Conservation (phyloP, 2,329 filamentous ascomycete genomes). For the Aspergillus viridinutans region DNA sequence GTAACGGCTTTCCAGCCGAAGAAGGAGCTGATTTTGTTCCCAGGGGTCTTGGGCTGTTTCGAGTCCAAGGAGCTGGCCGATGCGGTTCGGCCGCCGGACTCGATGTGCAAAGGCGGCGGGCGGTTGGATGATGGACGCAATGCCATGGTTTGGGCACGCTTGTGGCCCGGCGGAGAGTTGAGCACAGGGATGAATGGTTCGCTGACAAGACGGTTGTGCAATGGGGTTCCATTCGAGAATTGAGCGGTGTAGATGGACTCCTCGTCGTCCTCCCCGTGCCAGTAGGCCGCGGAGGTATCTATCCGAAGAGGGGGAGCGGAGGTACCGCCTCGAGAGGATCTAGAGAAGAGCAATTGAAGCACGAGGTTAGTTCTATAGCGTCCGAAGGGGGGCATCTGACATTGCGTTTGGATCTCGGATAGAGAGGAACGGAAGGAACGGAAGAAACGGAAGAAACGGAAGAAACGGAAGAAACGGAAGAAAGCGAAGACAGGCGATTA, state of each 20-base stretch:
- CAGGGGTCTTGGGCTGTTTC: slow-evolving; percentile 48
- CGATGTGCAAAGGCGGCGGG: slow-evolving; percentile 43
- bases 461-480: background rate
- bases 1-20: slow-evolving; percentile 61
- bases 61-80: slow-evolving; percentile 30
- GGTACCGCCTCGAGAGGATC: slow-evolving; percentile 38
- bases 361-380: slow-evolving; percentile 23
- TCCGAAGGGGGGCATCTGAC: slow-evolving; percentile 8
- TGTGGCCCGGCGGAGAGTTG: slow-evolving; percentile 62
- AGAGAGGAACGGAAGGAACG: slow-evolving; percentile 4
- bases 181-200: slow-evolving; percentile 53
- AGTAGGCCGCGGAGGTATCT: slow-evolving; percentile 26
- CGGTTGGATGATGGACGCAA: slow-evolving; percentile 38
- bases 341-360: slow-evolving; percentile 23
- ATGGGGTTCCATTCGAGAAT: slow-evolving; percentile 35
- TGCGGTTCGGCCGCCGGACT: slow-evolving; percentile 35
- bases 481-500: slow-evolving; percentile 1
- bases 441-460: background rate
- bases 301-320: slow-evolving; percentile 30
- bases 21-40: slow-evolving; percentile 59
- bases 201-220: slow-evolving; percentile 41
- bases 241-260: slow-evolving; percentile 22
- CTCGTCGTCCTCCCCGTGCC: slow-evolving; percentile 24
- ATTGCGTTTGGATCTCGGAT: slow-evolving; percentile 2
- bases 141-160: slow-evolving; percentile 41